These are phyloP conservation scores for Monilinia laxa DNA, from an alignment of 2,329 filamentous ascomycete genomes.

Conservation along the genomic window DNA sequence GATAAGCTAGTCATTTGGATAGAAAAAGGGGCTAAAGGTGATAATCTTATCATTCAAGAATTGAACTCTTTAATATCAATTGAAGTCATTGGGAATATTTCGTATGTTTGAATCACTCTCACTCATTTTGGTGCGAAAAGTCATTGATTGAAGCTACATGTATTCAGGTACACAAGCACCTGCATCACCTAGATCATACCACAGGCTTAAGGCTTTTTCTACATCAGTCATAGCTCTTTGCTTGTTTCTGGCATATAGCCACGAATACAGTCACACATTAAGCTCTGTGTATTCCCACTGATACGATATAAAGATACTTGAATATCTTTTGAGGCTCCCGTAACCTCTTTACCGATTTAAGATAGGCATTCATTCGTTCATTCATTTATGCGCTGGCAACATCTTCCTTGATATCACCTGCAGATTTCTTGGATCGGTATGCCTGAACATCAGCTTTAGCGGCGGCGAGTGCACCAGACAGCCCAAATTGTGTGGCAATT, in stretches of 20 bases:
- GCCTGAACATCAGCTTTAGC: slow-evolving; percentile 35
- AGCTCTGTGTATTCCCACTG: slow-evolving; percentile 2
- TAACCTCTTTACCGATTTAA: neutral
- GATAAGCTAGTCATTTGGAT: slow-evolving; percentile 3
- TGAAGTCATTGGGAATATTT: neutral
- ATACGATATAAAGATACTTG: slow-evolving; percentile 8
- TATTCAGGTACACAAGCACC: slow-evolving; percentile 21
- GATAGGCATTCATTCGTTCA: slow-evolving; percentile 6
- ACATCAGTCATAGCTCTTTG: slow-evolving; percentile 4
- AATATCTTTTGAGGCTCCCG: neutral
- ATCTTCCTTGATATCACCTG: slow-evolving; percentile 17
- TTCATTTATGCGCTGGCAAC: slow-evolving; percentile 18
- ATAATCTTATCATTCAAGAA: neutral
- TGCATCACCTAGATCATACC: slow-evolving; percentile 14
- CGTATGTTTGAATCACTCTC: neutral
- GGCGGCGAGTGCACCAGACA: slow-evolving; percentile 58
- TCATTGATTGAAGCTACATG: slow-evolving; percentile 17
- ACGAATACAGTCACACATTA: slow-evolving; percentile 12
- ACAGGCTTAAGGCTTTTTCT: slow-evolving; percentile 15
- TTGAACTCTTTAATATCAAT: slow-evolving; percentile 2
- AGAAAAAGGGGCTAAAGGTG: slow-evolving; percentile 10
- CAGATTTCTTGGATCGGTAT: slow-evolving; percentile 17
- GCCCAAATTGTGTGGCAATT: slow-evolving; percentile 62
- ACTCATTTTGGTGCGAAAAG: slow-evolving; percentile 4
- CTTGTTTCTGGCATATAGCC: neutral